phyloP scores from a whole-genome alignment of 345 rosid genomes.

The Orychophragmus violaceus region DNA sequence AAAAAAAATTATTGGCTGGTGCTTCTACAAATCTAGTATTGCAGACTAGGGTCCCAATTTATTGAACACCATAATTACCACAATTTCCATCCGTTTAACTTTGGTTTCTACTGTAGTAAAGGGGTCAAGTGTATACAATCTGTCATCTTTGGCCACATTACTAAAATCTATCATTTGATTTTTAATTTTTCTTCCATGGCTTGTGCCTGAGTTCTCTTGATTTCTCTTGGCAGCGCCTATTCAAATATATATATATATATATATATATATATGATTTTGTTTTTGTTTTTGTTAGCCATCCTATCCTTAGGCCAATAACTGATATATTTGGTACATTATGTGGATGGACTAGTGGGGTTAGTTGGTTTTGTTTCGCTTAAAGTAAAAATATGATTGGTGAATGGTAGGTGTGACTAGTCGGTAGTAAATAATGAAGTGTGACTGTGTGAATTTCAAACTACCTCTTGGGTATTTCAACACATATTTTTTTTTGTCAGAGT shows the following conservation, averaged over 20 bases:
- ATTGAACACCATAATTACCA: slow-evolving; percentile 17
- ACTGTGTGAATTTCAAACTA: slow-evolving; percentile 24
- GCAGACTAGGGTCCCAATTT: slow-evolving; percentile 41
- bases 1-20: neutral
- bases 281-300: neutral
- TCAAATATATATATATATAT: too few relatives aligned
- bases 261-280: neutral
- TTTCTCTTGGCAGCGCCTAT: too few relatives aligned
- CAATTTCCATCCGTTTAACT: neutral
- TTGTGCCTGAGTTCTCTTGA: neutral
- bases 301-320: neutral
- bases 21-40: slow-evolving; percentile 34
- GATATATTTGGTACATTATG: neutral
- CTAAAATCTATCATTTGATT: neutral
- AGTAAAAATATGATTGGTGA: slow-evolving; percentile 17
- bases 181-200: neutral
- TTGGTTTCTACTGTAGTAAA: neutral
- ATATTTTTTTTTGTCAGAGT: neutral
- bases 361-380: neutral
- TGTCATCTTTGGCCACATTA: neutral
- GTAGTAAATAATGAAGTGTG: slow-evolving; percentile 14
- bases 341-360: slow-evolving; percentile 16
- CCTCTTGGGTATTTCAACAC: slow-evolving; percentile 15
- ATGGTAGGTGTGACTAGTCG: slow-evolving; percentile 20
- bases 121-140: neutral